A percentile compares a stretch with the other conserved stretches of the same genome.
These are phyloP conservation scores for Kodamaea anthophila DNA, from an alignment of 1,139 yeast genomes.

Conservation along the genomic window DNA sequence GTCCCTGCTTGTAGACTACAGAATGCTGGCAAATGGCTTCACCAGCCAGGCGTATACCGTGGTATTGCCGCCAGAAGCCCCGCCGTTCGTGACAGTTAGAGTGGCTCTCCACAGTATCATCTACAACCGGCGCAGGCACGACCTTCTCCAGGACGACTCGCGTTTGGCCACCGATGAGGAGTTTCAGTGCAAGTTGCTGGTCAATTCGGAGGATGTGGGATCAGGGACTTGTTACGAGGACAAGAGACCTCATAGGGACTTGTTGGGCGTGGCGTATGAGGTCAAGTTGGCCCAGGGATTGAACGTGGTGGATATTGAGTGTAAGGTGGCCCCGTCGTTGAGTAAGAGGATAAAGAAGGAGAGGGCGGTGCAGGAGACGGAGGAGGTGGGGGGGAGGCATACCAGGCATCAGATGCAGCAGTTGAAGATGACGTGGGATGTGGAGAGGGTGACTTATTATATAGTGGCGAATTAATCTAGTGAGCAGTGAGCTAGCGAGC, in stretches of 20 bases:
- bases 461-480: no score
- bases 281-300: constrained; percentile 44
- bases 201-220: constrained; percentile 46
- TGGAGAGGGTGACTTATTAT: constrained; percentile 35
- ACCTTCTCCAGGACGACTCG: constrained; percentile 26
- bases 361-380: constrained; percentile 18
- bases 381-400: constrained; percentile 31
- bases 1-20: constrained; percentile 36
- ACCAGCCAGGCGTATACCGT: constrained; percentile 38
- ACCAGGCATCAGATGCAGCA: constrained; percentile 46
- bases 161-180: constrained; percentile 26
- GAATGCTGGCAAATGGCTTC: constrained; percentile 40
- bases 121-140: constrained; percentile 26
- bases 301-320: constrained; percentile 42
- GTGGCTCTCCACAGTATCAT: constrained; percentile 40
- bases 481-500: no score
- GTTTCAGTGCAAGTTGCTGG: constrained; percentile 37
- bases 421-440: constrained; percentile 44
- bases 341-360: constrained; percentile 29
- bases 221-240: constrained; percentile 36
- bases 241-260: constrained; percentile 12
- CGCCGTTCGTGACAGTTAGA: constrained; percentile 40
- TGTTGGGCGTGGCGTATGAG: constrained; percentile 40
- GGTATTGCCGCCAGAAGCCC: constrained; percentile 37
- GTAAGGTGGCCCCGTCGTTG: constrained; percentile 38